Evolutionary conservation across 2,329 filamentous ascomycete species (phyloP).

Genomic region (Albophoma yamanashiensis): DNA sequence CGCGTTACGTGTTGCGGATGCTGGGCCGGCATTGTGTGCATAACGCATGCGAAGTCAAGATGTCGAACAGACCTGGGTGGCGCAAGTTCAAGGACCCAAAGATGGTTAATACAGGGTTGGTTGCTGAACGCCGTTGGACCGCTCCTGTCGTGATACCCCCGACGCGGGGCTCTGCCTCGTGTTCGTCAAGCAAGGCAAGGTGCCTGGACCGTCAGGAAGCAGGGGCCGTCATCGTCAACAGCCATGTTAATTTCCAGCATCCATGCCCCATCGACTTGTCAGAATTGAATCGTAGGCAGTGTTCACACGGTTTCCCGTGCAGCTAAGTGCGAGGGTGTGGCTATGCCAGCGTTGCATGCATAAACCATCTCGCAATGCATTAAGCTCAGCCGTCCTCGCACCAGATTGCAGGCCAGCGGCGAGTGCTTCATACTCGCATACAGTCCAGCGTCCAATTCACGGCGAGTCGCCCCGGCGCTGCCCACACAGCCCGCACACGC

Average conservation of each 20-base stretch:
- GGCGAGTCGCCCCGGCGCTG: constrained; percentile 16
- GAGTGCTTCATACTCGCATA: neutral
- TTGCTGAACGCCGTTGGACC: neutral
- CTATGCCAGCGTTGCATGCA: neutral
- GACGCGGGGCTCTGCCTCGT: neutral
- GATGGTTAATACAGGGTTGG: neutral
- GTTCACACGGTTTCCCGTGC: neutral
- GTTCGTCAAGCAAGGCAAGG: neutral
- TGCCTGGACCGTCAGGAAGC: no score
- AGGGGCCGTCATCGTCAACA: no score
- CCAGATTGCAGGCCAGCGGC: neutral
- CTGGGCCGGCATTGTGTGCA: neutral
- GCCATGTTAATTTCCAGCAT: neutral
- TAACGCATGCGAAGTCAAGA: neutral
- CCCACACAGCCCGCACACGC: constrained; percentile 61
- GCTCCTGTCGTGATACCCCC: neutral
- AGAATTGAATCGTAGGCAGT: neutral
- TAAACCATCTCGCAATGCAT: neutral
- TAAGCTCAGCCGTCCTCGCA: neutral
- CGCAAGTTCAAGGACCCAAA: neutral
- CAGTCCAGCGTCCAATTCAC: neutral
- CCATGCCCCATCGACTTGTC: neutral
- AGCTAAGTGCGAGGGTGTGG: neutral
- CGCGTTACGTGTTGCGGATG: neutral
- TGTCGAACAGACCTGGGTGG: neutral